Percentiles rank a stretch among this genome's conserved stretches.
Conservation (phyloP, 192 early-diverging fungal species). For the Borealophlyctis nickersoniae region DNA sequence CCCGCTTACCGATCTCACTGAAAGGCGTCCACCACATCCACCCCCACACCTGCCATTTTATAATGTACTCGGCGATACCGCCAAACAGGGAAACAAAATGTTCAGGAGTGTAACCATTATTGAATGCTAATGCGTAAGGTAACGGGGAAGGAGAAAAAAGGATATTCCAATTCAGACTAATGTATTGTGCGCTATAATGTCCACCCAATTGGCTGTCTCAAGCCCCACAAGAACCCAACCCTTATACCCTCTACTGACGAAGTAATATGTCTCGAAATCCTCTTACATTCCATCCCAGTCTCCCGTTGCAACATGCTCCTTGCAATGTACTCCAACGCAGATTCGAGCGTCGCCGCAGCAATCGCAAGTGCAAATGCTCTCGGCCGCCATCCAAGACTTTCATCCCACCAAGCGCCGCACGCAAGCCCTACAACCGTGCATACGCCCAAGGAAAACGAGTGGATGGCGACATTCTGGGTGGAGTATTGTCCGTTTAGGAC, state of each 20-base stretch:
- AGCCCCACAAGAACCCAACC: neutral
- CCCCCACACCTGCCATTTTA: too few species aligned
- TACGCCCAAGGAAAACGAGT: conserved; percentile 67
- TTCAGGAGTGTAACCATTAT: too few species aligned
- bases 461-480: conserved; percentile 75
- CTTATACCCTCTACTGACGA: conserved; percentile 40
- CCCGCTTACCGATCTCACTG: too few species aligned
- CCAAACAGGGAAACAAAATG: too few species aligned
- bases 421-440: conserved; percentile 51
- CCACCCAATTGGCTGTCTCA: neutral
- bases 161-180: neutral
- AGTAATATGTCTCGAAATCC: conserved; percentile 49
- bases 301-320: conserved; percentile 73
- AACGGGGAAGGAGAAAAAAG: neutral
- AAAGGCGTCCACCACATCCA: too few species aligned
- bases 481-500: conserved; percentile 65
- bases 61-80: too few species aligned
- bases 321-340: conserved; percentile 68
- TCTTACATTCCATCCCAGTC: conserved; percentile 17
- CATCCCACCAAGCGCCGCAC: conserved; percentile 31
- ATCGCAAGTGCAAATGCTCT: neutral
- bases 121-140: conserved; percentile 8
- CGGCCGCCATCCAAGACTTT: too few species aligned
- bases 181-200: neutral
- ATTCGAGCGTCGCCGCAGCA: conserved; percentile 2